These are phyloP conservation scores for Wickerhamiella occidentalis DNA, from an alignment of 805 yeast genomes.

Conservation along the genomic window DNA sequence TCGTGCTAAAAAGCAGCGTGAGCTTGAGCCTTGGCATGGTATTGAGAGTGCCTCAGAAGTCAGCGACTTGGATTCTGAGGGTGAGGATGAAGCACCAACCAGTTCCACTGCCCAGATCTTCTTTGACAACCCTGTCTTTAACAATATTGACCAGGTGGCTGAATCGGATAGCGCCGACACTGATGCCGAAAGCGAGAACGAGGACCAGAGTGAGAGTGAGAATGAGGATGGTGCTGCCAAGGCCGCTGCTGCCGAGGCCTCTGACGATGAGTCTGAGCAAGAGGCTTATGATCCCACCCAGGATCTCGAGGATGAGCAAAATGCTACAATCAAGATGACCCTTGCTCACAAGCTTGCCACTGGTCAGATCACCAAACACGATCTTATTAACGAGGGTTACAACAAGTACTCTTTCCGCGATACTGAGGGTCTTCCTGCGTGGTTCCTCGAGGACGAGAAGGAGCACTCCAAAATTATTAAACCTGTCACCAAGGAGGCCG, in stretches of 20 bases:
- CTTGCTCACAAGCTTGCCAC: conserved; percentile 90
- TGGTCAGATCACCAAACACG: conserved; percentile 75
- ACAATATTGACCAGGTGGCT: conserved; percentile 20
- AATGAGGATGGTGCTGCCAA: conserved; percentile 17
- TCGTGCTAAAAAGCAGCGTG: conserved; percentile 41
- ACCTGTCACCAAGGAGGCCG: conserved; percentile 94
- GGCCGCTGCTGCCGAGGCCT: conserved; percentile 17
- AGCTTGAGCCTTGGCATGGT: conserved; percentile 30
- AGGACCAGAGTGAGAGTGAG: conserved; percentile 14
- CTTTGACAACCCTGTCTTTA: conserved; percentile 30
- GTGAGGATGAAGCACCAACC: conserved; percentile 22
- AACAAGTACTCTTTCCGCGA: conserved; percentile 89
- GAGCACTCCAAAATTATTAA: conserved; percentile 69
- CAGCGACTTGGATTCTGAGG: conserved; percentile 19
- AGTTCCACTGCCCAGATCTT: conserved; percentile 30
- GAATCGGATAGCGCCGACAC: conserved; percentile 21
- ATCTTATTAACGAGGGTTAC: conserved; percentile 82
- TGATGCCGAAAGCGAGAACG: conserved; percentile 20
- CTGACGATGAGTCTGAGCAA: not conserved
- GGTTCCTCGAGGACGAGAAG: conserved; percentile 92
- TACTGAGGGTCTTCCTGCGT: conserved; percentile 80
- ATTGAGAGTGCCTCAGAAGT: conserved; percentile 26
- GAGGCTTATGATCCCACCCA: conserved; percentile 17
- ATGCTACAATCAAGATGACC: conserved; percentile 52
- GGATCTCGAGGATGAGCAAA: conserved; percentile 24